Evolutionary conservation across 164 flowering plant genomes (phyloP).

Genomic region (Aristolochia californica): DNA sequence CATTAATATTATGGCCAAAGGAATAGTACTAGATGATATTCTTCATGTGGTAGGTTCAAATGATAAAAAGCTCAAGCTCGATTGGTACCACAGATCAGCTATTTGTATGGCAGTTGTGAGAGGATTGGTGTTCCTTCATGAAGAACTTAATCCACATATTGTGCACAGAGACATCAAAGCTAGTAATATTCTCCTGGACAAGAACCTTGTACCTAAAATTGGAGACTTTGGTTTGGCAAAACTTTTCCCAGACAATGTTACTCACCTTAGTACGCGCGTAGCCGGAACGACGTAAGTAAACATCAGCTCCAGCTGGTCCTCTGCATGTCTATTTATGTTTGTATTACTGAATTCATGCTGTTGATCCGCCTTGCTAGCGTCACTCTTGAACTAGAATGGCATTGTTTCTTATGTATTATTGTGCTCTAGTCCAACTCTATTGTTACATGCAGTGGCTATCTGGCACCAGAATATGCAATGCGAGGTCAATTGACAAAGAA

Average conservation of each 20-base stretch:
- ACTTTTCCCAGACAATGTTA: slow-evolving; percentile 81
- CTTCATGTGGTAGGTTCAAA: slow-evolving; percentile 33
- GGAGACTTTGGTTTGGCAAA: slow-evolving; percentile 97
- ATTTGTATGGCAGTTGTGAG: slow-evolving; percentile 71
- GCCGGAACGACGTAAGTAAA: slow-evolving; percentile 83
- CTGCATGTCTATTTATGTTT: too few species aligned
- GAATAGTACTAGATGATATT: slow-evolving; percentile 1
- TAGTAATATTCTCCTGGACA: slow-evolving; percentile 77
- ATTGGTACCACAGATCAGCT: slow-evolving; percentile 58
- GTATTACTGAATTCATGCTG: too few species aligned
- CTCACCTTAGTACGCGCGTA: slow-evolving; percentile 88
- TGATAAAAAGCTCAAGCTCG: slow-evolving; percentile 25
- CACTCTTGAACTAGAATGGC: too few species aligned
- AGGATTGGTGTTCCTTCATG: slow-evolving; percentile 75
- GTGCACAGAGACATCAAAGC: slow-evolving; percentile 94
- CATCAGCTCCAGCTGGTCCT: neutral
- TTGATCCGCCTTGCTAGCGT: too few species aligned
- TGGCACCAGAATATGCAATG: slow-evolving; percentile 79
- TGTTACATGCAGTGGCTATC: slow-evolving; percentile 56
- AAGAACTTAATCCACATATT: slow-evolving; percentile 72
- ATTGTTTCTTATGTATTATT: too few species aligned
- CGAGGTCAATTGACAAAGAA: slow-evolving; percentile 69
- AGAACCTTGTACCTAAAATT: slow-evolving; percentile 62
- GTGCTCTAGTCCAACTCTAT: neutral
- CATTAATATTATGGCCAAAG: neutral